Base-by-base conservation (phyloP, 257 asterid species). In the Nemophila menziesii region DNA sequence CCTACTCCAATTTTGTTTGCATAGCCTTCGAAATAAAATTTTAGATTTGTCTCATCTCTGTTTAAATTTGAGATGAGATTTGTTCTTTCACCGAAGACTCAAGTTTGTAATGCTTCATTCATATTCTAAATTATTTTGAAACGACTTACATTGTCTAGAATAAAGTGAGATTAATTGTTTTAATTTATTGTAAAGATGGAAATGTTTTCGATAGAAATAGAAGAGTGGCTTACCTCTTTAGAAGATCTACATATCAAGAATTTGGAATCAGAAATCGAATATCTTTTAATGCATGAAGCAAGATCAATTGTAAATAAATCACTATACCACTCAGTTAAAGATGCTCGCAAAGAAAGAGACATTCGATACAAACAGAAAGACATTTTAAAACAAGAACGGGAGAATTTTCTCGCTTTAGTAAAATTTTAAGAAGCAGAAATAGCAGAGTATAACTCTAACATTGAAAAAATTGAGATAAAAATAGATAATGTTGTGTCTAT, bases 371-470 rank as follows among this genome's bases (percentile, higher is more conserved):
- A 44, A 53, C 66, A 49, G 48, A 58, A 66, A 49, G 60, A 71
- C 55, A 51, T 20, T 27, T 55, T 71, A 59, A 34, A 46, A 4
- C 71, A 62, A 21, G 68, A 71, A 42, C 43, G 66, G 54, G 66
- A 61, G 54, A 38, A 55, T 22, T 60, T 71, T 16, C 60, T 62
- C 39, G 63, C 73, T 55, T 42, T 71, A 21, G 78, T 66, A 45
- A 66, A 63, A 56, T 55, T 58, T 41, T 66, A 71, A 52, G 78
- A 71, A 63, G 63, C 60, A 22, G 74, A 71, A 56, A 71, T 66
- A 55, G 66, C 63, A 38, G 74, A 62, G 46, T 58, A 58, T 66
- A 51, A 71, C 46, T 50, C 40, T 37, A 58, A 40, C 39, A 66
- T 71, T 53, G 60, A 55, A 53, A 59, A 43, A 16, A 65, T 71